Percentiles rank a stretch among this genome's conserved stretches.
phyloP scores from a whole-genome alignment of 352 stramenopile species.

The Globisporangium spiculum region DNA sequence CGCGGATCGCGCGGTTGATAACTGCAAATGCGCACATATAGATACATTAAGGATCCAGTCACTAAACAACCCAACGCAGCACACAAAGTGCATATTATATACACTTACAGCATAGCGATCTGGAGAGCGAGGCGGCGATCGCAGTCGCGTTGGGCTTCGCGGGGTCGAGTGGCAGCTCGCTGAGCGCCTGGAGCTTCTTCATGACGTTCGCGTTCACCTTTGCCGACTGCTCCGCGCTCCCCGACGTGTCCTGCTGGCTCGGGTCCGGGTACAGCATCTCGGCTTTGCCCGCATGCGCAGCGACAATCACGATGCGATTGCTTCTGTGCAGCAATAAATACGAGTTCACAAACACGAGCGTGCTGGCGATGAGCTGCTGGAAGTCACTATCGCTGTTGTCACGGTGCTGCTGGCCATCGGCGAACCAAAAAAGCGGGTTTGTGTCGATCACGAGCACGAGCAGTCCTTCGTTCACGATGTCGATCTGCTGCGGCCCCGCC shows the following conservation, averaged over 20 bases:
- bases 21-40: conserved; percentile 33
- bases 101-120: conserved; percentile 74
- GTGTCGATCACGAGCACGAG: conserved; percentile 82
- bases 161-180: conserved; percentile 40
- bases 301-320: conserved; percentile 84
- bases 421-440: conserved; percentile 73
- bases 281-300: conserved; percentile 63
- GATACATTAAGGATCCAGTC: not conserved
- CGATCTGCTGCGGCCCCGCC: conserved; percentile 9
- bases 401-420: conserved; percentile 24
- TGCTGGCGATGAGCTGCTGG: conserved; percentile 71
- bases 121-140: conserved; percentile 75
- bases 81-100: not conserved
- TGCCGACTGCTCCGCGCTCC: conserved; percentile 62
- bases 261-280: conserved; percentile 78
- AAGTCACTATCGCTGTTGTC: conserved; percentile 28
- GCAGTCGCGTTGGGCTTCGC: conserved; percentile 60
- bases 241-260: conserved; percentile 60
- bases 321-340: conserved; percentile 84
- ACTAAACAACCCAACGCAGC: not conserved
- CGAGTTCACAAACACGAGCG: conserved; percentile 84
- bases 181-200: conserved; percentile 61
- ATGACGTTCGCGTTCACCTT: conserved; percentile 75
- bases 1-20: conserved; percentile 83
- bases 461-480: conserved; percentile 41